Percentiles rank a stretch among this genome's conserved stretches.
Evolutionary conservation across 73 alveolate species (phyloP).

Genomic region (Effrenium voratum): DNA sequence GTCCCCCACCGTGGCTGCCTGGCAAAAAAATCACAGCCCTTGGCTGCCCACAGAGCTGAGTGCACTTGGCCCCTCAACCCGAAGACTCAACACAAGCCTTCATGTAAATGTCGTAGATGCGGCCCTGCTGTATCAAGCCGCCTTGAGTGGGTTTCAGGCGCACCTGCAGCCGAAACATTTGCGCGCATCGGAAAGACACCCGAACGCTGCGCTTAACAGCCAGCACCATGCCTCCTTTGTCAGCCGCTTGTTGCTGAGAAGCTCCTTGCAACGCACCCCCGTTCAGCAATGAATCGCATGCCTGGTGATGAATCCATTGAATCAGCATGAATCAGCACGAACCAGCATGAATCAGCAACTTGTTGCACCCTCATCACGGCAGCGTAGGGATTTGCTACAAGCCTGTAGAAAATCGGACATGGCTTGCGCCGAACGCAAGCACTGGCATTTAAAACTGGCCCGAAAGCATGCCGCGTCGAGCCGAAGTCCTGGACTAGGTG

Average conservation of each 20-base stretch:
- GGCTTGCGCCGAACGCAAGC: too few relatives aligned
- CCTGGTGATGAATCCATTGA: too few relatives aligned
- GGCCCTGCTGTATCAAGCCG: neutral
- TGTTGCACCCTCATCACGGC: too few relatives aligned
- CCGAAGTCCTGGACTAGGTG: neutral
- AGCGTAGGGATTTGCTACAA: too few relatives aligned
- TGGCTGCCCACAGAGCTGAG: neutral
- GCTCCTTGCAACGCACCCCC: neutral
- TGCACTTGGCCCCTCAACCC: neutral
- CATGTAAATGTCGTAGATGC: conserved; percentile 9
- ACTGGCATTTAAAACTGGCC: too few relatives aligned
- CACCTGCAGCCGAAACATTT: neutral
- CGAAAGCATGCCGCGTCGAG: too few relatives aligned
- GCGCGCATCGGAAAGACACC: too few relatives aligned
- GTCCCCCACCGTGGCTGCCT: neutral
- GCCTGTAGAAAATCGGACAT: too few relatives aligned
- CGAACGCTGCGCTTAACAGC: too few relatives aligned
- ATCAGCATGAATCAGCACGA: too few relatives aligned
- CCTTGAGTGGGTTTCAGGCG: neutral
- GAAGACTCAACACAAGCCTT: neutral
- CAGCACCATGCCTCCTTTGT: neutral
- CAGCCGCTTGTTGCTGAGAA: neutral
- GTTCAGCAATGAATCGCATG: too few relatives aligned
- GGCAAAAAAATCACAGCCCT: neutral
- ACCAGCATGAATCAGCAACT: too few relatives aligned